phyloP scores from a whole-genome alignment of 129 eudicot genomes.

The Helichrysum umbraculigerum region DNA sequence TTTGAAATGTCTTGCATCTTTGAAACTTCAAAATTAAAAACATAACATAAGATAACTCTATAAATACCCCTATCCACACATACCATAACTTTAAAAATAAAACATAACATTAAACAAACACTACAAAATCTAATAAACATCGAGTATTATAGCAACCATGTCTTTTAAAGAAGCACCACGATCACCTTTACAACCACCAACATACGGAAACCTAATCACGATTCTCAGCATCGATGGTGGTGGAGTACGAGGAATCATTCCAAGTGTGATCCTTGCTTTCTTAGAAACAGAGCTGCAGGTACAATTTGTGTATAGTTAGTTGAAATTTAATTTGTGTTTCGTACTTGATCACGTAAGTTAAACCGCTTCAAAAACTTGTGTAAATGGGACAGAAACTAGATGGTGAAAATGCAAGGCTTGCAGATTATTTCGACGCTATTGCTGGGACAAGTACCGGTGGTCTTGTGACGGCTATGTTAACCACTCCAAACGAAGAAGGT shows the following conservation, averaged over 20 bases:
- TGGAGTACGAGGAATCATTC: constrained; percentile 18
- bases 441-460: constrained; percentile 8
- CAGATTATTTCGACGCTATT: constrained; percentile 5
- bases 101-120: too few species aligned
- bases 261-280: neutral
- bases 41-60: too few species aligned
- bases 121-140: too few species aligned
- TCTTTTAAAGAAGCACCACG: neutral
- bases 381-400: neutral
- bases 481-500: neutral
- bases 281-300: neutral
- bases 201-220: constrained; percentile 4
- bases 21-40: too few species aligned
- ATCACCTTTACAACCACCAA: constrained; percentile 11
- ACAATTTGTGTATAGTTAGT: neutral
- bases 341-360: neutral
- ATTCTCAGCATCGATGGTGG: constrained; percentile 7
- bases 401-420: neutral
- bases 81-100: too few species aligned
- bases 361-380: neutral
- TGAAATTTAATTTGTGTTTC: neutral
- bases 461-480: constrained; percentile 14
- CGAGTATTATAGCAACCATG: neutral
- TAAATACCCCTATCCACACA: too few species aligned
- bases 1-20: too few species aligned